Percentiles rank a stretch among this genome's conserved stretches.
These are phyloP conservation scores for Arachnopeziza araneosa DNA, from an alignment of 2,329 filamentous ascomycete species.

Conservation along the genomic window DNA sequence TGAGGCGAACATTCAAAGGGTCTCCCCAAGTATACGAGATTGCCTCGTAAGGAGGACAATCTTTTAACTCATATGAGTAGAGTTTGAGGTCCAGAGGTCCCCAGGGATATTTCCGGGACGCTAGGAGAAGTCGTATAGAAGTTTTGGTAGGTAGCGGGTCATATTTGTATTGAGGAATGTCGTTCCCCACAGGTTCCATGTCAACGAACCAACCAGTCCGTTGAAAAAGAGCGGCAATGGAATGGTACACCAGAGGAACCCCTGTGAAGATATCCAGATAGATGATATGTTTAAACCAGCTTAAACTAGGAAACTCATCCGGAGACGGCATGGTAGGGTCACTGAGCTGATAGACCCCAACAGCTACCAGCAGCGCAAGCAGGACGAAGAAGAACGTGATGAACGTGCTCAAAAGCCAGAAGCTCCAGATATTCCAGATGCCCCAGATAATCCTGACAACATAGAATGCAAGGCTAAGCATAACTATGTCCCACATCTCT, in stretches of 20 bases:
- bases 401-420: too few relatives aligned
- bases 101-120: neutral
- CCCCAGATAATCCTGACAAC: too few relatives aligned
- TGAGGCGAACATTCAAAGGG: neutral
- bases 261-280: neutral
- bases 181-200: neutral
- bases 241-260: neutral
- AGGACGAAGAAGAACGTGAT: too few relatives aligned
- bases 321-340: too few relatives aligned
- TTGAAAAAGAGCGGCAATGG: neutral
- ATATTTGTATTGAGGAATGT: neutral
- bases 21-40: constrained; percentile 2
- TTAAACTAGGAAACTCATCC: too few relatives aligned
- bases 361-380: too few relatives aligned
- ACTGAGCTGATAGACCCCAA: too few relatives aligned
- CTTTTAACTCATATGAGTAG: neutral
- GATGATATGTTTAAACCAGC: too few relatives aligned
- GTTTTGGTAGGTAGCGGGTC: neutral
- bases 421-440: too few relatives aligned
- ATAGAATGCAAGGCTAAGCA: too few relatives aligned
- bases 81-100: neutral
- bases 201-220: neutral
- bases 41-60: neutral
- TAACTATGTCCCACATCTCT: too few relatives aligned
- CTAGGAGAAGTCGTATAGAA: neutral